These are phyloP conservation scores for Cyberlindnera xylosilytica DNA, from an alignment of 805 yeast species.

Conservation along the genomic window DNA sequence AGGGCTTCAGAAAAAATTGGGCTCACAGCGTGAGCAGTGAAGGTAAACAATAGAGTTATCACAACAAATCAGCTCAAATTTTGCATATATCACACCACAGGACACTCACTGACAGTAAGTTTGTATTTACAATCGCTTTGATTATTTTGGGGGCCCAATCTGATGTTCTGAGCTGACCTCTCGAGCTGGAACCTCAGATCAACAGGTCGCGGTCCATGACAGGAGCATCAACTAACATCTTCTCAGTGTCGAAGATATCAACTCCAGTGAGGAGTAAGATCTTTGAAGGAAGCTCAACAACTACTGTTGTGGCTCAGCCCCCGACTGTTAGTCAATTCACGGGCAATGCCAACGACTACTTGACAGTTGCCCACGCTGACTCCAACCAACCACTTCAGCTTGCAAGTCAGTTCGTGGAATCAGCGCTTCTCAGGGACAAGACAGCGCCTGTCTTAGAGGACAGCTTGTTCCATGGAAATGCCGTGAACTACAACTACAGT, in stretches of 20 bases:
- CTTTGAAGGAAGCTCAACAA: conserved; percentile 11
- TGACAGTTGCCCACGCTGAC: conserved; percentile 31
- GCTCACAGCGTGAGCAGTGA: neutral
- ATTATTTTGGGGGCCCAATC: no score
- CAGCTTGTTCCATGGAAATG: conserved; percentile 45
- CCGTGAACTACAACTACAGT: conserved; percentile 67
- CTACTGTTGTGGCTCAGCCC: conserved; percentile 9
- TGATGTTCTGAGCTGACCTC: no score
- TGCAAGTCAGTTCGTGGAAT: conserved; percentile 61
- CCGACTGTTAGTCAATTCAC: conserved; percentile 14
- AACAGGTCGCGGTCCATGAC: no score
- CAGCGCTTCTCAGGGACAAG: conserved; percentile 56
- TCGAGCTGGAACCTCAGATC: no score
- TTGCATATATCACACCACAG: neutral
- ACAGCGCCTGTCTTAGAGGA: conserved; percentile 54
- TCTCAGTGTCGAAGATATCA: conserved; percentile 23
- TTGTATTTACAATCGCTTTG: no score
- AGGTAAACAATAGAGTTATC: conserved; percentile 1
- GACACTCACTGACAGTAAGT: neutral
- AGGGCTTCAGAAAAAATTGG: neutral
- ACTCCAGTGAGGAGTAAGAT: conserved; percentile 26
- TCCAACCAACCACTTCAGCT: conserved; percentile 42
- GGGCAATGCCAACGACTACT: conserved; percentile 29
- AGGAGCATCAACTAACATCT: neutral
- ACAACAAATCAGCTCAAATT: neutral